A percentile compares a stretch with the other conserved stretches of the same genome.
Evolutionary conservation across 805 yeast species (phyloP).

Genomic region (Starmerella riodocensis): DNA sequence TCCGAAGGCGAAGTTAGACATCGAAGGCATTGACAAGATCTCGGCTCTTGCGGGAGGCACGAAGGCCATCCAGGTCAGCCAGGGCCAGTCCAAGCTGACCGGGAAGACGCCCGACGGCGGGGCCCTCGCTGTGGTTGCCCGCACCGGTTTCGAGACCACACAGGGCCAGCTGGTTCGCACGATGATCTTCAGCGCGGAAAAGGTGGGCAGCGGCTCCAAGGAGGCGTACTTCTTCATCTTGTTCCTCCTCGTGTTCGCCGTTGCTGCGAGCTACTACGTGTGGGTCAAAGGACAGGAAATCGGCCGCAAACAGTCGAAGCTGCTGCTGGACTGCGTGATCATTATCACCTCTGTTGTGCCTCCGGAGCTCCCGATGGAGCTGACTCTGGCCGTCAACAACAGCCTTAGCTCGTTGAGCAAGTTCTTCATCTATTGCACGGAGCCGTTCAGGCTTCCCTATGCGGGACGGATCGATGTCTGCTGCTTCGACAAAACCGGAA

Average conservation of each 20-base stretch:
- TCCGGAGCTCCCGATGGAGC: slow-evolving; percentile 97
- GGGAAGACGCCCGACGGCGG: slow-evolving; percentile 74
- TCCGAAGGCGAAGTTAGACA: slow-evolving; percentile 46
- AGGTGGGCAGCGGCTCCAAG: slow-evolving; percentile 88
- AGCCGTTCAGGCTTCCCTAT: slow-evolving; percentile 93
- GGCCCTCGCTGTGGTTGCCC: slow-evolving; percentile 76
- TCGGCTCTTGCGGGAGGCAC: slow-evolving; percentile 91
- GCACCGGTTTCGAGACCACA: slow-evolving; percentile 96
- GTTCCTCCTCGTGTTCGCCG: slow-evolving; percentile 78
- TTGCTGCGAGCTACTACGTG: slow-evolving; percentile 93
- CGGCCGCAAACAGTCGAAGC: slow-evolving; percentile 90
- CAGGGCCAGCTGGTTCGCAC: slow-evolving; percentile 96
- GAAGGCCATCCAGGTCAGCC: slow-evolving; percentile 79
- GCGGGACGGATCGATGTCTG: slow-evolving; percentile 98
- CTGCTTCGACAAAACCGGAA: slow-evolving; percentile 97
- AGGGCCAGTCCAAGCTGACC: slow-evolving; percentile 36
- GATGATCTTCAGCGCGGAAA: slow-evolving; percentile 93
- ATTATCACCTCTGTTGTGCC: slow-evolving; percentile 97
- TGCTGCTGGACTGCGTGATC: slow-evolving; percentile 87
- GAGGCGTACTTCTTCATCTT: slow-evolving; percentile 88
- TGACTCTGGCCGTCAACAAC: slow-evolving; percentile 93
- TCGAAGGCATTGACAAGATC: slow-evolving; percentile 79
- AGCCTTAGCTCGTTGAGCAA: slow-evolving; percentile 81
- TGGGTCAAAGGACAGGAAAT: slow-evolving; percentile 95
- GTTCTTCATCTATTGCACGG: slow-evolving; percentile 87